These are phyloP conservation scores for Rhynchospora pubera DNA, from an alignment of 176 grass and related monocot genomes.

Conservation along the genomic window DNA sequence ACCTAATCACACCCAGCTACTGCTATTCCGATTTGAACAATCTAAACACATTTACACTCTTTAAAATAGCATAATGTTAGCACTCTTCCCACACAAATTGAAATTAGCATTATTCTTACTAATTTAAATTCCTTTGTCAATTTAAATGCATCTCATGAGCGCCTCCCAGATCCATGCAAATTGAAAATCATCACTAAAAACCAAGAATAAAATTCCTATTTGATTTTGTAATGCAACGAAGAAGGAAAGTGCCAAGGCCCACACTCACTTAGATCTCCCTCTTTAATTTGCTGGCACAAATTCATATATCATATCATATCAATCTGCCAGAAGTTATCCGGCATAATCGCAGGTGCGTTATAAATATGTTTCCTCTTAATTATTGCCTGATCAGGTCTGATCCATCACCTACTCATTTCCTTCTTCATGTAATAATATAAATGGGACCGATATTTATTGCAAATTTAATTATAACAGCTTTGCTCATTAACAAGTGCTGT, in stretches of 20 bases:
- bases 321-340: conserved; percentile 20
- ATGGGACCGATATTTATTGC: background rate
- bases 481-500: background rate
- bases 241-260: background rate
- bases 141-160: background rate
- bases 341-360: conserved; percentile 4
- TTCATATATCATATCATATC: conserved; percentile 12
- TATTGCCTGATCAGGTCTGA: conserved; percentile 11
- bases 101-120: too few species aligned
- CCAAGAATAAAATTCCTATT: background rate
- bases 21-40: too few species aligned
- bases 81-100: too few species aligned
- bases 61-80: too few species aligned
- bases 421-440: background rate
- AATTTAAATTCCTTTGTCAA: too few species aligned
- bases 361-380: conserved; percentile 19
- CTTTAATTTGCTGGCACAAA: background rate
- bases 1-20: too few species aligned
- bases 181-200: background rate
- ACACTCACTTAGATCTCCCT: conserved; percentile 4
- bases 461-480: background rate
- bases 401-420: conserved; percentile 3
- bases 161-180: background rate
- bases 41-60: too few species aligned
- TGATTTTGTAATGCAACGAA: background rate